A percentile compares a stretch with the other conserved stretches of the same genome.
phyloP scores from a whole-genome alignment of 805 yeast genomes.

The Yueomyces sp. region DNA sequence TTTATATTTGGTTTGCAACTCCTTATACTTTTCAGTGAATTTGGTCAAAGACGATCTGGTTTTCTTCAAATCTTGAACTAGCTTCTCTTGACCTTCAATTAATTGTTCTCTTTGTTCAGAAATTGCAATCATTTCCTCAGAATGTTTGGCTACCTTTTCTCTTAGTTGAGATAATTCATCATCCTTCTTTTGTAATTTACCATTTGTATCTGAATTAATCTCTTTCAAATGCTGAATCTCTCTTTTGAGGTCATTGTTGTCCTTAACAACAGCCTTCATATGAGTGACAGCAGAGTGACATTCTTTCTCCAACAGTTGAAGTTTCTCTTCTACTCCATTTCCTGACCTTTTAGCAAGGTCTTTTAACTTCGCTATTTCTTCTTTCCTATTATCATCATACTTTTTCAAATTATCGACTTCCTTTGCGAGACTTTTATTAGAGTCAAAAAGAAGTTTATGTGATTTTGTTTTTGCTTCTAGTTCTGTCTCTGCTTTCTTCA shows the following conservation, averaged over 20 bases:
- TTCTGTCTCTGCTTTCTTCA: slow-evolving; percentile 34
- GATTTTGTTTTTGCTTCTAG: slow-evolving; percentile 1
- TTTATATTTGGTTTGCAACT: slow-evolving; percentile 31
- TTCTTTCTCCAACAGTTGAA: slow-evolving; percentile 22
- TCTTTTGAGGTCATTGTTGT: slow-evolving; percentile 30
- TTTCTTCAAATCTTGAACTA: slow-evolving; percentile 15
- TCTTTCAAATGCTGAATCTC: slow-evolving; percentile 27
- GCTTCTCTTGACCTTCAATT: slow-evolving; percentile 17
- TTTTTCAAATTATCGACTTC: slow-evolving; percentile 6
- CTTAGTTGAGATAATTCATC: slow-evolving; percentile 22
- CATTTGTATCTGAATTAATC: slow-evolving; percentile 25
- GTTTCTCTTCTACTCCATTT: slow-evolving; percentile 24
- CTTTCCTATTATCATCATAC: slow-evolving; percentile 18
- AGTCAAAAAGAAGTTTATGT: slow-evolving; percentile 1
- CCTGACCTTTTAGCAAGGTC: slow-evolving; percentile 20
- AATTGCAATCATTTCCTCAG: slow-evolving; percentile 14
- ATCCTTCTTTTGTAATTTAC: slow-evolving; percentile 25
- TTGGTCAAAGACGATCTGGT: slow-evolving; percentile 16
- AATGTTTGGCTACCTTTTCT: slow-evolving; percentile 15
- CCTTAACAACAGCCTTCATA: slow-evolving; percentile 28
- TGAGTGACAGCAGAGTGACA: slow-evolving; percentile 25
- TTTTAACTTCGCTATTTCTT: slow-evolving; percentile 21
- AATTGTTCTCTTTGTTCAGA: slow-evolving; percentile 22
- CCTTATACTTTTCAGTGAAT: slow-evolving; percentile 18
- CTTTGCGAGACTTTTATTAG: slow-evolving; percentile 2